A percentile compares a stretch with the other conserved stretches of the same genome.
Evolutionary conservation across 1,284 basidiomycete species (phyloP).

Genomic region (Amylostereum areolatum): DNA sequence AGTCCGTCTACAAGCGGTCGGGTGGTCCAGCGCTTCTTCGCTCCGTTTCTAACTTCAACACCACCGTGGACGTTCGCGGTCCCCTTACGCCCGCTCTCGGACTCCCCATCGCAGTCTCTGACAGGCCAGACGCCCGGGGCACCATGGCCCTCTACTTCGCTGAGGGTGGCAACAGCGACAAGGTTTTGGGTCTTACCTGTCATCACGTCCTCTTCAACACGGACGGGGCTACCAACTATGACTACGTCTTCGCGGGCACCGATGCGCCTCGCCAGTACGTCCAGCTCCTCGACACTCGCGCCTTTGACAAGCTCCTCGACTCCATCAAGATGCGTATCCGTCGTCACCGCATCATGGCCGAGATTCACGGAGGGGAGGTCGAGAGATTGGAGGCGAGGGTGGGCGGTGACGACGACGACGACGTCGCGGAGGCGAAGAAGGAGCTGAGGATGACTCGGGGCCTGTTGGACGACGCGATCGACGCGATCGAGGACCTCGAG

Average conservation of each 20-base stretch:
- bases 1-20: conserved; percentile 20
- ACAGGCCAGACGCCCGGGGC: conserved; percentile 10
- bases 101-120: conserved; percentile 22
- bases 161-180: conserved; percentile 16
- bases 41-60: conserved; percentile 13
- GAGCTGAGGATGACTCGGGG: conserved; percentile 9
- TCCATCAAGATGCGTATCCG: conserved; percentile 18
- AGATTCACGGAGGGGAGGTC: not conserved
- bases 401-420: not conserved
- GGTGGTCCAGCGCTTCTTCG: conserved; percentile 21
- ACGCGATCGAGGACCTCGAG: conserved; percentile 7
- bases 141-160: conserved; percentile 15
- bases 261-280: conserved; percentile 10
- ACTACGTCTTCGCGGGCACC: conserved; percentile 4
- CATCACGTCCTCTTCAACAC: conserved; percentile 19
- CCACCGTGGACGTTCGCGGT: conserved; percentile 19
- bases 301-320: conserved; percentile 15
- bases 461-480: conserved; percentile 13
- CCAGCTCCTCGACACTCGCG: conserved; percentile 10
- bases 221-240: conserved; percentile 3
- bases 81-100: conserved; percentile 29
- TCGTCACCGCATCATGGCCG: conserved; percentile 5
- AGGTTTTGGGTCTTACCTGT: conserved; percentile 16
- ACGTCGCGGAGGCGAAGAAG: conserved; percentile 10
- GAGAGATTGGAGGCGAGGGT: conserved; percentile 4